Base-by-base conservation (phyloP, 202 grass and related monocot genomes). In the Cymbopogon flexuosus region DNA sequence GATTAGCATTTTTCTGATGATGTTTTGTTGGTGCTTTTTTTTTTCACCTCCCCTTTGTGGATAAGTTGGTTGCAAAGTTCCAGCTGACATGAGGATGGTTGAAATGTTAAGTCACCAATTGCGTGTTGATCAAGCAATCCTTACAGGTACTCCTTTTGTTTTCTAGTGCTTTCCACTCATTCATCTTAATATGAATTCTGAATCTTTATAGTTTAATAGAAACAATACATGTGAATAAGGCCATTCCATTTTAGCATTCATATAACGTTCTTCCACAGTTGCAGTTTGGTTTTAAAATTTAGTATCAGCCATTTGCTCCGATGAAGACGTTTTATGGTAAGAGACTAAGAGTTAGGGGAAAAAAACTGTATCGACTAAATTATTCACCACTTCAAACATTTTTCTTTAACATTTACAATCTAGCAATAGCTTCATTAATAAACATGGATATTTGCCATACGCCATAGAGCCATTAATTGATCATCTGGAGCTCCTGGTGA, bases 41-140 rank as follows among this genome's bases (percentile, higher is more conserved):
- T 2, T 1, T 0, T 2, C 2, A 27, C 27, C 27, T 4, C 31
- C 31, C 39, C 3, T 18, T 68, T 79, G 36, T 85, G 36, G 27
- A 70, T 82, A 86, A 97, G 96, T 98, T 82, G 96, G 96, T 68
- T 98, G 88, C 88, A 94, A 98, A 89, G 88, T 98, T 72, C 96
- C 95, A 1, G 96, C 92, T 81, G 96, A 98, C 73, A 88, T 98
- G 90, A 93, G 96, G 85, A 95, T 93, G 92, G 71, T 95, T 83
- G 96, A 98, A 92, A 93, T 95, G 85, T 78, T 93, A 82, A 98
- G 96, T 58, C 86, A 94, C 83, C 92, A 98, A 61, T 81, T 98
- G 46, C 96, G 96, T 86, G 96, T 98, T 89, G 96, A 98, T 82
- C 96, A 98, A 85, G 96, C 96, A 72, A 98, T 98, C 89, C 88